Evolutionary conservation across 108 stramenopile species (phyloP).

Genomic region (Skeletonema menzelii): DNA sequence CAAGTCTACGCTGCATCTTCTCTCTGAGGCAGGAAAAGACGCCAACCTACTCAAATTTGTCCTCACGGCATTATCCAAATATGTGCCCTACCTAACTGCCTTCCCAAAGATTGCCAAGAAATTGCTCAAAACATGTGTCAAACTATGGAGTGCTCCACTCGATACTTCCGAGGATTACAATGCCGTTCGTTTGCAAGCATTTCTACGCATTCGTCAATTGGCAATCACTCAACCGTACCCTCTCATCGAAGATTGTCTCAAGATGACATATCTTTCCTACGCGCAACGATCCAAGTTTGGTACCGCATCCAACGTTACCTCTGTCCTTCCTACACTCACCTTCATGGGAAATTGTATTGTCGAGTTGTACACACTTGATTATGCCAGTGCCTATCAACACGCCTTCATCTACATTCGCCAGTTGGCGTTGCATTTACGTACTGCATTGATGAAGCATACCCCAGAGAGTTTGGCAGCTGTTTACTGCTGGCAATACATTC

Average conservation of each 20-base stretch:
- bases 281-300: constrained; percentile 91
- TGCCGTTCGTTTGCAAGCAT: constrained; percentile 85
- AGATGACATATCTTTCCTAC: constrained; percentile 91
- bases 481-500: constrained; percentile 95
- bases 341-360: constrained; percentile 96
- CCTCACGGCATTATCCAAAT: constrained; percentile 66
- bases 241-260: constrained; percentile 91
- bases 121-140: constrained; percentile 71
- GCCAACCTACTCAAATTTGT: constrained; percentile 74
- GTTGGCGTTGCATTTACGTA: constrained; percentile 91
- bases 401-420: constrained; percentile 99
- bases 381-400: constrained; percentile 94
- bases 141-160: constrained; percentile 79
- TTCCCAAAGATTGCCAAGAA: constrained; percentile 77
- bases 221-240: constrained; percentile 92
- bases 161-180: constrained; percentile 82
- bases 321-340: constrained; percentile 74
- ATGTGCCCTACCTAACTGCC: constrained; percentile 84
- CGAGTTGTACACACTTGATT: constrained; percentile 92
- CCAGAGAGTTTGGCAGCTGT: constrained; percentile 78
- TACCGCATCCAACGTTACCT: constrained; percentile 65
- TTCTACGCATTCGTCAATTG: constrained; percentile 93
- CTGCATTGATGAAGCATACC: constrained; percentile 92
- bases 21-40: constrained; percentile 79
- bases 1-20: constrained; percentile 70